These are phyloP conservation scores for Aspergillus steynii DNA, from an alignment of 495 filamentous ascomycete genomes.

Conservation along the genomic window DNA sequence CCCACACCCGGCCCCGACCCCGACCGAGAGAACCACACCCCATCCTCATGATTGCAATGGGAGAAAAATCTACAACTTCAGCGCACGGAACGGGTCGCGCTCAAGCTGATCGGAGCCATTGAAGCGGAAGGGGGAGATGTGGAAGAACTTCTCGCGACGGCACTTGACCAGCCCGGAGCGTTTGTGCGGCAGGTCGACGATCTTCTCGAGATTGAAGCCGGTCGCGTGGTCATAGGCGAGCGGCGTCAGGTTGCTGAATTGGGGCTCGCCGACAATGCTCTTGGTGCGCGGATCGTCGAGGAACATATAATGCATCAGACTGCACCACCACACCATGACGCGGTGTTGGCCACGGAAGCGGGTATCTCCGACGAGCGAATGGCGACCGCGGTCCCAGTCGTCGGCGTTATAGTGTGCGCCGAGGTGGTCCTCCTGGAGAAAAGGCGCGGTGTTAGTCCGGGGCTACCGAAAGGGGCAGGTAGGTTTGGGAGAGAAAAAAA, in stretches of 20 bases:
- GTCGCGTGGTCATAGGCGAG: conserved; percentile 61
- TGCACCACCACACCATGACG: conserved; percentile 66
- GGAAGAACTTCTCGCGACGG: conserved; percentile 62
- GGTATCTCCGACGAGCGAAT: conserved; percentile 63
- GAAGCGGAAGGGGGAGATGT: conserved; percentile 54
- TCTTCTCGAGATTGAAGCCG: conserved; percentile 59
- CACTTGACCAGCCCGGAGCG: conserved; percentile 55
- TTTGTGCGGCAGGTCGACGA: conserved; percentile 62
- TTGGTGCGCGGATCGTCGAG: conserved; percentile 64
- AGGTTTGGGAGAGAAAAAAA: not conserved
- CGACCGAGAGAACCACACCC: not conserved
- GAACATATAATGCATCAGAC: conserved; percentile 65
- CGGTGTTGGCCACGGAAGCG: conserved; percentile 63
- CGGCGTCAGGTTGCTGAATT: conserved; percentile 55
- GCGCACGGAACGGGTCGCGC: conserved; percentile 30
- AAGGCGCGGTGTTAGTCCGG: not conserved
- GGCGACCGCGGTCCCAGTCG: conserved; percentile 63
- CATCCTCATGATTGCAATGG: not conserved
- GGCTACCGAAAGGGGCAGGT: not conserved
- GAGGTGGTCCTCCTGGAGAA: conserved; percentile 55
- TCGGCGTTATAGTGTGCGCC: conserved; percentile 59
- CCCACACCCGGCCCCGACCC: not conserved
- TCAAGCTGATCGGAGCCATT: conserved; percentile 26
- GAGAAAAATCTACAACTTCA: conserved; percentile 18
- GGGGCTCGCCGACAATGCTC: conserved; percentile 62